Conservation (phyloP, 805 yeast species). For the Starmerella davenportii region DNA sequence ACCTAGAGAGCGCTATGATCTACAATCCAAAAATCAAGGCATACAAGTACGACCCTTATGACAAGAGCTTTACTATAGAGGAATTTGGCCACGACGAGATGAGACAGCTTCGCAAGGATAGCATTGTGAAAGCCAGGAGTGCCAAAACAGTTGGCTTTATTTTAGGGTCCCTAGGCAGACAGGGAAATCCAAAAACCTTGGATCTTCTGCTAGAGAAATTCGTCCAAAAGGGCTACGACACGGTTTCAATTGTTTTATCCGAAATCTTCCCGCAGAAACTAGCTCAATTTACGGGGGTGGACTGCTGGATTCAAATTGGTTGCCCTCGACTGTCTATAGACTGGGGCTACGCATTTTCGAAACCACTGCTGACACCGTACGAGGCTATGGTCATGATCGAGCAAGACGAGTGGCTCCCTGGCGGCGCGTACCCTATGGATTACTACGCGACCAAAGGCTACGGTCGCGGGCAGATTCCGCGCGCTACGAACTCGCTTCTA, state of each 20-base stretch:
- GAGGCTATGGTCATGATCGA: conserved; percentile 84
- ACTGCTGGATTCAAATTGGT: conserved; percentile 92
- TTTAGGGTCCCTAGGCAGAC: conserved; percentile 87
- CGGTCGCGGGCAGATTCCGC: conserved; percentile 68
- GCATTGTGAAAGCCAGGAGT: conserved; percentile 41
- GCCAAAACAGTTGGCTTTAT: conserved; percentile 66
- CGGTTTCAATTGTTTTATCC: conserved; percentile 66
- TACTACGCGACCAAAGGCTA: conserved; percentile 80
- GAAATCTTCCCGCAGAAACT: conserved; percentile 88
- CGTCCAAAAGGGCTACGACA: conserved; percentile 37
- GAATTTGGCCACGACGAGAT: conserved; percentile 73
- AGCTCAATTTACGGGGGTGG: conserved; percentile 81
- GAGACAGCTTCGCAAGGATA: conserved; percentile 54
- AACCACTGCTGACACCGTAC: conserved; percentile 85
- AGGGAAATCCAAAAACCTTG: conserved; percentile 71
- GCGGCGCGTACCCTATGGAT: conserved; percentile 77
- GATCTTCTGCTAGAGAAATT: conserved; percentile 44
- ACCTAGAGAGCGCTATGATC: conserved; percentile 88
- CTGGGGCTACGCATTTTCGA: conserved; percentile 95
- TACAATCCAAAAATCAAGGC: conserved; percentile 90
- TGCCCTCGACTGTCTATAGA: conserved; percentile 92
- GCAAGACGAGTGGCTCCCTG: conserved; percentile 30
- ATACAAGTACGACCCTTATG: conserved; percentile 86
- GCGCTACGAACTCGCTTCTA: background rate
- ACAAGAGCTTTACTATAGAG: conserved; percentile 77